Base-by-base conservation (phyloP, 2,329 filamentous ascomycete genomes). In the Gaeumannomyces sp. region DNA sequence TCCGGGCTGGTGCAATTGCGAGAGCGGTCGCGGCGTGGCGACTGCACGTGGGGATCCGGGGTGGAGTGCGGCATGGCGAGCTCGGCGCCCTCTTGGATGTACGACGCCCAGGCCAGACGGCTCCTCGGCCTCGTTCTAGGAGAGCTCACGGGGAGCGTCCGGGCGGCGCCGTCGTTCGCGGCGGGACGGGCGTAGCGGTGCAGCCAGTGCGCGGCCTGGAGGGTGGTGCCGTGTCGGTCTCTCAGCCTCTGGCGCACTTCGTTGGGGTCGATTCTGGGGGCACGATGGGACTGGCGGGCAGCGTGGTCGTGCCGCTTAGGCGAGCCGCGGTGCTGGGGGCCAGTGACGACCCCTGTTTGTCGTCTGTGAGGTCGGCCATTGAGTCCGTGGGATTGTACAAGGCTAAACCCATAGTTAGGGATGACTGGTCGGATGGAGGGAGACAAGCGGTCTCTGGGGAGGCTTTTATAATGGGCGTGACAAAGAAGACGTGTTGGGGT, bases 21-120 rank as follows among this genome's bases (percentile, higher is more conserved):
- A 19, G 38, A 45, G 38, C 38, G 14, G 38, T 45, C 38, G 38
- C 33, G 33, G 33, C 14, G 38, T 45, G 38, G 16, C 38, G 38
- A 19, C 38, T 19, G 38, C 14, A 45, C 5, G 38, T 16, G 38
- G 38, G 16, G 5, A 19, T 19, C 16, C 3, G 14, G 38, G 5
- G 14, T 45, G 14, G 16, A 5, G 5, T 16, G 38, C 38, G 38
- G 38, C 38, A 45, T 45, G 38, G 16, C 14, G 38, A 45, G 38
- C 14, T 45, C 38, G 14, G 38, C 67, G 50, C 73, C 75, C 66
- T 79, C 77, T n/a, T 64, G 60, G 2, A 65, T 64, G 58, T 65
- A 65, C 10, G 60, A 16, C 31, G 33, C 28, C 60, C 60, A 61
- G 60, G 60, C 60, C n/a, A 61, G 25, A 31, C 60, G 60, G 33